Evolutionary conservation across 257 asterid species (phyloP).

Genomic region (Solanum verrucosum): DNA sequence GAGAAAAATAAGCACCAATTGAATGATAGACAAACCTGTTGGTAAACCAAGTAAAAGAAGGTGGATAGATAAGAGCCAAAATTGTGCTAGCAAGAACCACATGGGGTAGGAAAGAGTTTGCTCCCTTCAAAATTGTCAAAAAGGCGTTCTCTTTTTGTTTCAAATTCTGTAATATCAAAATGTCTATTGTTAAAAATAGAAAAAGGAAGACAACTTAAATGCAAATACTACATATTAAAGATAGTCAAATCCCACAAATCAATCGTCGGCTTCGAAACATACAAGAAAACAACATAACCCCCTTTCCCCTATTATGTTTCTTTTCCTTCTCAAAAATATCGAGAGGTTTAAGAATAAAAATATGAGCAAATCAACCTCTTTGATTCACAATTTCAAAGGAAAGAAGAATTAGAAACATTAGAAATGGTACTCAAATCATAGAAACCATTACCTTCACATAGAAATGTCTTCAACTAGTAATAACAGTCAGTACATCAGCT

Average conservation of each 20-base stretch:
- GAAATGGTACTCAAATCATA: not conserved
- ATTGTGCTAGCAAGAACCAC: slow-evolving; percentile 83
- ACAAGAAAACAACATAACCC: not conserved
- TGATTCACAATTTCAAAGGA: not conserved
- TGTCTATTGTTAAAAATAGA: not conserved
- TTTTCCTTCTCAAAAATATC: not conserved
- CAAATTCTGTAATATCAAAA: slow-evolving; percentile 18
- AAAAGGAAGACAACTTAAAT: not conserved
- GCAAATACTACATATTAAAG: not conserved
- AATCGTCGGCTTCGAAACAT: not conserved
- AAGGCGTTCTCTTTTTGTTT: slow-evolving; percentile 23
- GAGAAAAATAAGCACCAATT: not conserved
- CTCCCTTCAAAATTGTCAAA: slow-evolving; percentile 50
- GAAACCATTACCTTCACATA: not conserved
- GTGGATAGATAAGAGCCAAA: slow-evolving; percentile 88
- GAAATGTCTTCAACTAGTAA: not conserved
- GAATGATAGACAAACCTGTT: slow-evolving; percentile 46
- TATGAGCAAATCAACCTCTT: not conserved
- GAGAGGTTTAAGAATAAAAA: not conserved
- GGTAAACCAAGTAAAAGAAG: slow-evolving; percentile 95
- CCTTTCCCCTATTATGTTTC: not conserved
- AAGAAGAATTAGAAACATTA: not conserved
- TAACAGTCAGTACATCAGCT: not conserved
- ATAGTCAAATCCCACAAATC: not conserved
- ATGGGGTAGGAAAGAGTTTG: slow-evolving; percentile 81